Evolutionary conservation across 164 flowering plant genomes (phyloP), one percentile per base, ranked within the genome.

Genomic region (Piper betle): DNA sequence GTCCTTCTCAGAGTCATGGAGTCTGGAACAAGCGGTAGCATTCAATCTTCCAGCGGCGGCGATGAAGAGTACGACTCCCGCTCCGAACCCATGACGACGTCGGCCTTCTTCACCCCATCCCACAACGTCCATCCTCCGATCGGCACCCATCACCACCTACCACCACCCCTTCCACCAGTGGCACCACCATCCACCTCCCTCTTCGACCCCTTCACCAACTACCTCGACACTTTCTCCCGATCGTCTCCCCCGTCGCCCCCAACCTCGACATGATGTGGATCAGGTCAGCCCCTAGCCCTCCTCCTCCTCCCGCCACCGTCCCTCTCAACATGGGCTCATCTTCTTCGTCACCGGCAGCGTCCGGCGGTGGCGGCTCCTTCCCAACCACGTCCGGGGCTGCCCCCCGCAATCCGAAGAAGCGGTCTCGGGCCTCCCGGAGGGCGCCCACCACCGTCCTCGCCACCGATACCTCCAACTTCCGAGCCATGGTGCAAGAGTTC

Each of bases 401-500:
- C 59, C 53, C 17, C 40, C 50, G 50, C 60, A 60, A 53, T 20
- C 38, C 59, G 20, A 18, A 18, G 55, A 25, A 15, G n/a, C 60
- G 20, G 15, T 38, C 33, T 38, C 38, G 61, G 40, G 50, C 50
- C 50, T 43, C 50, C 50, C 50, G 50, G 50, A 43, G 50, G 10
- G 50, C 50, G 12, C 50, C 50, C 56, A 86, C 93, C 25, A 86
- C 93, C 1, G 86, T 86, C 54, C 83, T 86, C 50, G 80, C 87
- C 60, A 86, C 93, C 41, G 93, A 86, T 75, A 84, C 89, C 0
- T 64, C 87, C 4, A 86, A 86, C 64, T 86, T 86, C 63, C 67
- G 93, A 43, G 82, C 84, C 55, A 86, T 86, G 93, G 93, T 86
- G 61, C 93, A 86, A 46, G 89, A 86, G 56, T 86, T 81, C 72